Percentiles rank a stretch among this genome's conserved stretches.
phyloP scores from a whole-genome alignment of 768 basidiomycete species.

The Sarcodon sp. region DNA sequence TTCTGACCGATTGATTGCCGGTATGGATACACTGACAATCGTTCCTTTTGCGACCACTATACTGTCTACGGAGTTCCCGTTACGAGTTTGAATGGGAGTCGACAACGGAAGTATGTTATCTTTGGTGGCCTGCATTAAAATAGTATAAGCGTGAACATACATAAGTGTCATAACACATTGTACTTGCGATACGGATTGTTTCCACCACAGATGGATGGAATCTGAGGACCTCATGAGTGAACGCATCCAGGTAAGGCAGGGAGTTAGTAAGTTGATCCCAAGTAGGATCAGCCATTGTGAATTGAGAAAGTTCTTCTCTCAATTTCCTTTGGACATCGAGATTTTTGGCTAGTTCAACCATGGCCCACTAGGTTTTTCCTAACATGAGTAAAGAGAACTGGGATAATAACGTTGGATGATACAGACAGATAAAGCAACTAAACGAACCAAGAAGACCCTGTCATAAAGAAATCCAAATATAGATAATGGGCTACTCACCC shows the following conservation, averaged over 20 bases:
- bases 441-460: not conserved
- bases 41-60: slow-evolving; percentile 24
- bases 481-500: slow-evolving; percentile 11
- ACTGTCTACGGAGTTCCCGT: slow-evolving; percentile 7
- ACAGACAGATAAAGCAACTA: no score
- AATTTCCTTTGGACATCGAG: slow-evolving; percentile 32
- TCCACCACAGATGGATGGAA: slow-evolving; percentile 27
- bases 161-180: not conserved
- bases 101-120: slow-evolving; percentile 28
- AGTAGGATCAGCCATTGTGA: slow-evolving; percentile 30
- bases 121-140: slow-evolving; percentile 17
- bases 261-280: slow-evolving; percentile 36
- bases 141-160: no score
- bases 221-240: slow-evolving; percentile 31
- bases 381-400: not conserved
- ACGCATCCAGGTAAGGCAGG: slow-evolving; percentile 44
- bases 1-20: slow-evolving; percentile 24
- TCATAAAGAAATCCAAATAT: not conserved
- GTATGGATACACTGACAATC: slow-evolving; percentile 22
- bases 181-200: slow-evolving; percentile 24
- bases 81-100: slow-evolving; percentile 15
- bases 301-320: slow-evolving; percentile 32
- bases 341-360: slow-evolving; percentile 39
- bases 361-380: slow-evolving; percentile 27
- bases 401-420: no score